Base-by-base conservation (phyloP, 768 basidiomycete species). In the Leccinum fibrillosum region DNA sequence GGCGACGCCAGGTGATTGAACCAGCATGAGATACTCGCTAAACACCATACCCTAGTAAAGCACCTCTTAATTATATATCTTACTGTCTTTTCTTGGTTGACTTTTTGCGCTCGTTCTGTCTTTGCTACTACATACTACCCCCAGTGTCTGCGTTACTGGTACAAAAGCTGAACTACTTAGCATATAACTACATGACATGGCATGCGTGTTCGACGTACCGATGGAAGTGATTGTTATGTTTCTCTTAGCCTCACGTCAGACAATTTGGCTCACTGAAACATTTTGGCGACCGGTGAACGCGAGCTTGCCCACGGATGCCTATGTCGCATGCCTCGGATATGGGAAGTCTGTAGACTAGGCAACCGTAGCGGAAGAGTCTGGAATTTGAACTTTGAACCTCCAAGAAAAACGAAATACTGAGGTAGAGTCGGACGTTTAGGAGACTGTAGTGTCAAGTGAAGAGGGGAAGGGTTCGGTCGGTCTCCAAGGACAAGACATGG, bases 1-100 rank as follows among this genome's bases (percentile, higher is more conserved):
- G 61, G 65, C 57, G 73, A 67, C 55, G 64, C 37, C 53, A 65
- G 70, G 21, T 80, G 72, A 54, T 80, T 72, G 80, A 76, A 61
- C 32, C 66, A 58, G 54, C 75, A 71, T 65, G 70, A 81, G 19
- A 44, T 44, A 19, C 42, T 19, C 8, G 42, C n/a, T 44, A 19
- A 44, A 44, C 42, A 44, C 10, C 42, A 66, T 67, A 69, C 34
- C 69, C 70, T 48, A 76, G 75, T 64, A 67, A 76, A 65, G 66
- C 72, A 67, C 48, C 34, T 62, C 57, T 58, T 55, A 44, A 44
- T 44, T 44, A 44, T 44, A 44, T 44, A 44, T 21, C 42, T 44
- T 44, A 44, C 42, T 21, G 42, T 44, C 42, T 44, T 44, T 44
- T 44, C 6, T 44, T 21, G 42, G 42, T 44, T 44, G 42, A 19